Percentiles rank a stretch among this genome's conserved stretches.
Evolutionary conservation across 352 stramenopile genomes (phyloP).

Genomic region (Thraustochytrium striatum): DNA sequence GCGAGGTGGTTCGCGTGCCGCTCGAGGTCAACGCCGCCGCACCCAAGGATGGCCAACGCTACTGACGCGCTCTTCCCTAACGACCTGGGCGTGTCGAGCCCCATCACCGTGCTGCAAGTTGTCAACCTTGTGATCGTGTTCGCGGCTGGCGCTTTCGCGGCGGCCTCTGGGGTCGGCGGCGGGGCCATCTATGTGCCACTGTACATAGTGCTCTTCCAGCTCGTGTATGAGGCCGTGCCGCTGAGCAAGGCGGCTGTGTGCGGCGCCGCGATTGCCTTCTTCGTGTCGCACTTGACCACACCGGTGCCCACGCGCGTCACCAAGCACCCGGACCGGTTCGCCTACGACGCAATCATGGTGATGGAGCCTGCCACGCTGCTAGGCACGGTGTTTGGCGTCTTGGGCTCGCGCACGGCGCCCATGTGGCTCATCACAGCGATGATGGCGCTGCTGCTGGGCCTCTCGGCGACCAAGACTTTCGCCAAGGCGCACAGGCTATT

Average conservation of each 20-base stretch:
- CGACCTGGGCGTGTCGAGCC: neutral
- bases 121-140: slow-evolving; percentile 27
- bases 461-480: slow-evolving; percentile 43
- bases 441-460: slow-evolving; percentile 6
- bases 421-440: slow-evolving; percentile 46
- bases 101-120: neutral
- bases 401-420: slow-evolving; percentile 34
- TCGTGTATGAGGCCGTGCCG: slow-evolving; percentile 49
- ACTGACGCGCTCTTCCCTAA: no score
- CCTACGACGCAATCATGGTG: slow-evolving; percentile 49
- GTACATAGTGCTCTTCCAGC: slow-evolving; percentile 45
- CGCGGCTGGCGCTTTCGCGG: slow-evolving; percentile 10
- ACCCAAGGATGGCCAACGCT: no score
- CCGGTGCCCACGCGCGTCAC: slow-evolving; percentile 20
- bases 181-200: slow-evolving; percentile 35
- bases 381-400: slow-evolving; percentile 45
- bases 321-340: slow-evolving; percentile 46
- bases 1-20: no score
- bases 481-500: slow-evolving; percentile 14
- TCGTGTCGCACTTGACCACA: slow-evolving; percentile 26
- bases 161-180: slow-evolving; percentile 14
- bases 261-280: slow-evolving; percentile 42
- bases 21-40: no score
- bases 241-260: slow-evolving; percentile 46
- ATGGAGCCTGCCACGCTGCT: slow-evolving; percentile 48